Evolutionary conservation across 2,329 filamentous ascomycete genomes (phyloP).

Genomic region (Colletotrichum sp.): DNA sequence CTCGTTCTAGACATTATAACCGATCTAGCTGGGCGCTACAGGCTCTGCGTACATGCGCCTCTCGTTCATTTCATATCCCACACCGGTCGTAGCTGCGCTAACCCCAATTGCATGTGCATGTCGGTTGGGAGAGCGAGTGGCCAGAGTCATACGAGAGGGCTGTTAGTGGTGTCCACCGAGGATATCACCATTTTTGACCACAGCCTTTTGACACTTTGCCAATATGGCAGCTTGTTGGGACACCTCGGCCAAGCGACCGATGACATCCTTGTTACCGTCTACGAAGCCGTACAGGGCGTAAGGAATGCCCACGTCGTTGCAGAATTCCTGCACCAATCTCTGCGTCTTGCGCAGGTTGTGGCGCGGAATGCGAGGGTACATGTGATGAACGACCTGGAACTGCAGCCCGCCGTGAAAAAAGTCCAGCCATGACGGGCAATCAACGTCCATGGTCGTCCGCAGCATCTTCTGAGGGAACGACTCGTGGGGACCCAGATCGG

Average conservation of each 20-base stretch:
- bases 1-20: neutral
- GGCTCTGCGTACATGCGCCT: neutral
- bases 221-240: slow-evolving; percentile 80
- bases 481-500: slow-evolving; percentile 82
- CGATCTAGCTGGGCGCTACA: neutral
- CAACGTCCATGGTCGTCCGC: slow-evolving; percentile 91
- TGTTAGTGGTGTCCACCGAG: slow-evolving; percentile 19
- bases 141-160: neutral
- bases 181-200: slow-evolving; percentile 36
- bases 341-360: slow-evolving; percentile 83
- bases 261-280: slow-evolving; percentile 81
- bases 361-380: slow-evolving; percentile 82
- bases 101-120: neutral
- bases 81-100: neutral
- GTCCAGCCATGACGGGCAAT: slow-evolving; percentile 86
- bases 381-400: slow-evolving; percentile 88
- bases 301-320: slow-evolving; percentile 79
- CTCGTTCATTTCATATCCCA: neutral
- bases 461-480: slow-evolving; percentile 92
- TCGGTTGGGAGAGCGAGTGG: neutral
- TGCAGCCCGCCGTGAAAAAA: slow-evolving; percentile 89
- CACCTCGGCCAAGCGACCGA: slow-evolving; percentile 78
- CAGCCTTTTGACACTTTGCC: slow-evolving; percentile 71
- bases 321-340: slow-evolving; percentile 80
- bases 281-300: slow-evolving; percentile 88